These are phyloP conservation scores for Cardamine chenopodiifolia DNA, from an alignment of 345 rosid species.

Conservation along the genomic window DNA sequence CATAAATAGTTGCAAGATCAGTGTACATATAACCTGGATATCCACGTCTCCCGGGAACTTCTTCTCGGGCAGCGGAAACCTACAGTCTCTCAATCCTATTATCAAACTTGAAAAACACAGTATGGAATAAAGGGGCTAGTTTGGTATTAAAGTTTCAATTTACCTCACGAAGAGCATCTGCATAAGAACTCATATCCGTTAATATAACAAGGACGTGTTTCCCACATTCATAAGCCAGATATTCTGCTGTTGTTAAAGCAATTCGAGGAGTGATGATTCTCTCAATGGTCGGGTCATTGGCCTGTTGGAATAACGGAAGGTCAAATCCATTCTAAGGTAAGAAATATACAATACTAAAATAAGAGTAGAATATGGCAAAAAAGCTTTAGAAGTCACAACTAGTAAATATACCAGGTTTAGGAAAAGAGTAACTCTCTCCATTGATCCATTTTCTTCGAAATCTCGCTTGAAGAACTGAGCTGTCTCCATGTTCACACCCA, in stretches of 20 bases:
- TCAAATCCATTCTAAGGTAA: neutral
- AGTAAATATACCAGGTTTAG: slow-evolving; percentile 54
- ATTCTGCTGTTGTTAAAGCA: slow-evolving; percentile 95
- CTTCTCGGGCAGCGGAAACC: slow-evolving; percentile 97
- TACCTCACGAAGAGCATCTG: slow-evolving; percentile 99
- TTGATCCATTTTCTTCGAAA: slow-evolving; percentile 97
- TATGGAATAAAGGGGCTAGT: neutral
- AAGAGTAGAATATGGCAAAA: neutral
- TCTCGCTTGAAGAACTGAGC: slow-evolving; percentile 98
- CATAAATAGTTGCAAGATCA: slow-evolving; percentile 92
- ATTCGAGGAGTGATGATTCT: slow-evolving; percentile 97
- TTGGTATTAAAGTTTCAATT: neutral
- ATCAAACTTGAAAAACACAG: neutral
- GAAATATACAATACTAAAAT: neutral
- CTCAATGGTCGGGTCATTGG: slow-evolving; percentile 96
- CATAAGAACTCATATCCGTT: slow-evolving; percentile 97
- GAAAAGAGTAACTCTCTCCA: slow-evolving; percentile 97
- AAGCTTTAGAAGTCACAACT: neutral
- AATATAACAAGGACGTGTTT: slow-evolving; percentile 97
- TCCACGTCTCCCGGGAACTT: slow-evolving; percentile 96
- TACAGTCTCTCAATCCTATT: slow-evolving; percentile 37
- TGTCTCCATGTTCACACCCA: slow-evolving; percentile 99
- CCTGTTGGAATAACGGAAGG: slow-evolving; percentile 48
- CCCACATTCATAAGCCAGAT: slow-evolving; percentile 96
- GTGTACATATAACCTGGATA: slow-evolving; percentile 98